These are phyloP conservation scores for Hanseniaspora guilliermondii DNA, from an alignment of 805 yeast genomes.

Conservation along the genomic window DNA sequence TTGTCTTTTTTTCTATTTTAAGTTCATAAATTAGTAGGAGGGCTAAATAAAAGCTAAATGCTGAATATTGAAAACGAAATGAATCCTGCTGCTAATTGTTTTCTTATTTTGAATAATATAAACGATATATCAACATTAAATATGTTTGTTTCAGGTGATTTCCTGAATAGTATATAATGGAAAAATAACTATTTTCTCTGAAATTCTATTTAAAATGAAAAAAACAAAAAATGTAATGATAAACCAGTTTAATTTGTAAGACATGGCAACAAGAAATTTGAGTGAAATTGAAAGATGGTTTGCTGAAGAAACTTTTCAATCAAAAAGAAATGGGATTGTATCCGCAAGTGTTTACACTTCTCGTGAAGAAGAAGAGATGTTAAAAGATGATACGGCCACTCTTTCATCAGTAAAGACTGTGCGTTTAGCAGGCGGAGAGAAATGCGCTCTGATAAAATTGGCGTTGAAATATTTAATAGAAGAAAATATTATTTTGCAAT, in stretches of 20 bases:
- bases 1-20: no score
- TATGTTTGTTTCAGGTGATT: neutral
- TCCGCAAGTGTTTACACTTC: conserved; percentile 21
- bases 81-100: neutral
- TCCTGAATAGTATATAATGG: no score
- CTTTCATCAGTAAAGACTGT: conserved; percentile 18
- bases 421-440: conserved; percentile 14
- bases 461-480: conserved; percentile 20
- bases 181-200: no score
- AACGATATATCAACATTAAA: neutral
- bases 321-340: conserved; percentile 22
- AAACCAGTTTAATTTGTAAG: neutral
- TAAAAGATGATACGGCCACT: conserved; percentile 22
- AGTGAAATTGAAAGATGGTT: conserved; percentile 22
- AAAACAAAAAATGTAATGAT: neutral
- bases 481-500: conserved; percentile 20
- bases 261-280: conserved; percentile 21
- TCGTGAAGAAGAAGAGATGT: conserved; percentile 14
- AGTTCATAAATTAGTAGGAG: neutral
- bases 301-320: conserved; percentile 19
- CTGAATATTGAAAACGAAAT: no score
- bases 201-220: neutral
- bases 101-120: neutral
- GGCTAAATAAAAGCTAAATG: neutral
- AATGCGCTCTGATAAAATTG: conserved; percentile 16